Conservation (phyloP, 176 grass and related monocot genomes). For the Cenchrus americanus region DNA sequence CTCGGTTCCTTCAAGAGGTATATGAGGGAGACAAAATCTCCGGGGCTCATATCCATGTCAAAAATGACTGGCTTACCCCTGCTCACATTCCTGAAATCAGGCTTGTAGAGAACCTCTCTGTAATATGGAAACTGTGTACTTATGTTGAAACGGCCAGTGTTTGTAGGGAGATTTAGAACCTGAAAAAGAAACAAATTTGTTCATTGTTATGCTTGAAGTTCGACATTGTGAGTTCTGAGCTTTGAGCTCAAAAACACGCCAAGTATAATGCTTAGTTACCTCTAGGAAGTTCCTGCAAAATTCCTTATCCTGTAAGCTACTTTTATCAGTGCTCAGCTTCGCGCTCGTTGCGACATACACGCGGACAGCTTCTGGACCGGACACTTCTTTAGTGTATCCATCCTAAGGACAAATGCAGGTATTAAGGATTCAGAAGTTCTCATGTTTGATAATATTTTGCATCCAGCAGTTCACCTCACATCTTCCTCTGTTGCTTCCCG, state of each 20-base stretch:
- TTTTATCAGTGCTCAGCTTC: constrained; percentile 58
- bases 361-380: constrained; percentile 53
- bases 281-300: constrained; percentile 73
- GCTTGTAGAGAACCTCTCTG: constrained; percentile 66
- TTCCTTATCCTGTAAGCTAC: constrained; percentile 58
- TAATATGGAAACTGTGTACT: constrained; percentile 77
- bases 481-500: constrained; percentile 62
- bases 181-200: constrained; percentile 32
- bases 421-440: not conserved
- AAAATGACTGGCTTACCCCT: constrained; percentile 72
- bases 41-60: constrained; percentile 96
- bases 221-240: not conserved
- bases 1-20: constrained; percentile 81
- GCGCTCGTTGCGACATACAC: constrained; percentile 70
- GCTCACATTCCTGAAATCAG: constrained; percentile 46
- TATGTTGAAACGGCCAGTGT: constrained; percentile 73
- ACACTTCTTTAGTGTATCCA: constrained; percentile 80
- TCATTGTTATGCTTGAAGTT: not conserved
- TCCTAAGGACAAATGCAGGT: constrained; percentile 48
- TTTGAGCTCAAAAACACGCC: not conserved
- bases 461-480: constrained; percentile 60
- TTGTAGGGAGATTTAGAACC: constrained; percentile 61
- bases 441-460: not conserved
- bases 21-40: constrained; percentile 87
- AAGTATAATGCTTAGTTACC: constrained; percentile 39